Evolutionary conservation across 306 rosid genomes (phyloP), one percentile per base, ranked within the genome.

Genomic region (Acmispon strigosus): DNA sequence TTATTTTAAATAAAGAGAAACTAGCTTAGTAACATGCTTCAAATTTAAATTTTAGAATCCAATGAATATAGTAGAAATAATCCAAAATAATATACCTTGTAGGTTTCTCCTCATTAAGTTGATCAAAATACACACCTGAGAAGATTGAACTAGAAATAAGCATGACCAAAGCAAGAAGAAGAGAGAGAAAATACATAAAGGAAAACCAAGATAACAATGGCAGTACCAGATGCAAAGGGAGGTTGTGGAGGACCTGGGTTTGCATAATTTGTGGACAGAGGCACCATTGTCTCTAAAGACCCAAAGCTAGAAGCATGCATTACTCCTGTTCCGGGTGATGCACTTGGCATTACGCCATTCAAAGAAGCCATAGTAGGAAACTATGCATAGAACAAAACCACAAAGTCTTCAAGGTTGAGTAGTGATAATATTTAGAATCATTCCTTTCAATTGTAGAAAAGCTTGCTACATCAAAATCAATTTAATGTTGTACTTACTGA

Each of bases 111-210:
- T 80, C 52, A n/a, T 62, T 79, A 69, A 62, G 76, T 70, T 78
- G 92, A 69, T 83, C 91, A 72, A 43, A 72, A 78, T 68, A 69
- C 7, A 69, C 15, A 72, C 87, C 97, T 94, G 87, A 76, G 57
- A 83, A 27, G 65, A 75, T 75, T 51, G 63, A 71, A 67, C 44
- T 36, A 59, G 45, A 64, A 63, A 66, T 62, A 53, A 55, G 8
- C 59, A 69, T 69, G 73, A 69, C 11, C 3, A 7, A 7, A 39
- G 43, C 14, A n/a, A 45, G 64, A 70, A 2, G 14, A 47, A 59
- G 18, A 60, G 61, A 7, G 27, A 58, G 32, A 36, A 64, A 63
- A 0, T 63, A 36, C 24, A 60, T 45, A 60, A 37, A 76, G 45
- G 41, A 47, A 75, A 76, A 14, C 16, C 43, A 83, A 42, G 75